Conservation (phyloP, 495 filamentous ascomycete genomes). For the Sordaria brevicollis region DNA sequence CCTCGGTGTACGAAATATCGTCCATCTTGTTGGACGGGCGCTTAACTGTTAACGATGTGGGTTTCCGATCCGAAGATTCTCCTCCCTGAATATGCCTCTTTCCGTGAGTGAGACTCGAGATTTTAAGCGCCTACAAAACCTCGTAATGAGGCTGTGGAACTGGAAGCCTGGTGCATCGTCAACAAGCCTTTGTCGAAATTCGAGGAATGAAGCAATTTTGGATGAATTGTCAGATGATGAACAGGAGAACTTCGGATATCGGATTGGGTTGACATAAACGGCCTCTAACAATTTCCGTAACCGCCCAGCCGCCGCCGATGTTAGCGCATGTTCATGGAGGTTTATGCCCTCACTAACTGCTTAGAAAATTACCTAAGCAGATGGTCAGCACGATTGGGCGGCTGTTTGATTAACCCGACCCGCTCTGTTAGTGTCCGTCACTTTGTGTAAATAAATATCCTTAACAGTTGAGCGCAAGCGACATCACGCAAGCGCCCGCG, state of each 20-base stretch:
- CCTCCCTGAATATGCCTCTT: not conserved
- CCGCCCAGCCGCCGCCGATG: slow-evolving; percentile 3
- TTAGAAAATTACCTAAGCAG: not conserved
- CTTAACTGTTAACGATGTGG: not conserved
- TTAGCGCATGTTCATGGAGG: not conserved
- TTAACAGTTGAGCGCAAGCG: not conserved
- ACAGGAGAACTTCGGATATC: slow-evolving; percentile 3
- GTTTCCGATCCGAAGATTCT: not conserved
- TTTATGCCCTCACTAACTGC: not conserved
- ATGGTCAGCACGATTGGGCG: not conserved
- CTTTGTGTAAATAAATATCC: not conserved
- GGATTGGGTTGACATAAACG: slow-evolving; percentile 5
- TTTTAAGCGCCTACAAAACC: not conserved
- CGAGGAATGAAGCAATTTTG: not conserved
- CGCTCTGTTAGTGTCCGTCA: not conserved
- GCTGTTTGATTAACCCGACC: slow-evolving; percentile 2
- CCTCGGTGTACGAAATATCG: not conserved
- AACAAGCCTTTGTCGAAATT: not conserved
- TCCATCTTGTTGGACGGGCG: not conserved
- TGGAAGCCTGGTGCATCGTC: not conserved
- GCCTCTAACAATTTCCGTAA: slow-evolving; percentile 19
- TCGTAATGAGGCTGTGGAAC: not conserved
- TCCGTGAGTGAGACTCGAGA: not conserved
- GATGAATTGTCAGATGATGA: not conserved
- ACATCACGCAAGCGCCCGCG: slow-evolving; percentile 5